These are phyloP conservation scores for Cryphonectria carpinicola DNA, from an alignment of 2,329 filamentous ascomycete genomes.

Conservation along the genomic window DNA sequence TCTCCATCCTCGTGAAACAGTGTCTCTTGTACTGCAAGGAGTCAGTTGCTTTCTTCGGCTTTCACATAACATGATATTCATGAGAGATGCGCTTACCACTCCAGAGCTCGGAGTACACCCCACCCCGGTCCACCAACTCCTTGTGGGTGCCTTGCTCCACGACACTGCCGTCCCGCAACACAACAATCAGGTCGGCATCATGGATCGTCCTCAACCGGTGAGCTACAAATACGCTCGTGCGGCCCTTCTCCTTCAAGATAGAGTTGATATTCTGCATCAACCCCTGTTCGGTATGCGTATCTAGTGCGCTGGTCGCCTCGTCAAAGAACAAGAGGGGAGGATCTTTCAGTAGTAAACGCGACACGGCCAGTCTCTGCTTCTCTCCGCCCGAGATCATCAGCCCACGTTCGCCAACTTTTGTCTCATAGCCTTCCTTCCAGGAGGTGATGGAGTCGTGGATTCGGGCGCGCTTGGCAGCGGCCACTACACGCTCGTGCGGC, in stretches of 20 bases:
- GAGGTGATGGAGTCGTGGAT: constrained; percentile 80
- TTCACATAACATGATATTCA: neutral
- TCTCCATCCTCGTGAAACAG: constrained; percentile 55
- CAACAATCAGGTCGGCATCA: constrained; percentile 91
- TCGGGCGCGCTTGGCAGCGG: constrained; percentile 79
- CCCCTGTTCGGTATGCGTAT: constrained; percentile 91
- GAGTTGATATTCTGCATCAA: constrained; percentile 91
- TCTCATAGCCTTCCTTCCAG: constrained; percentile 88
- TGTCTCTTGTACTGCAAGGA: constrained; percentile 62
- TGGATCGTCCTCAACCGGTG: constrained; percentile 92
- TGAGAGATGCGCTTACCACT: constrained; percentile 64
- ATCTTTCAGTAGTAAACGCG: constrained; percentile 83
- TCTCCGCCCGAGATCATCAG: constrained; percentile 97
- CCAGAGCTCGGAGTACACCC: constrained; percentile 90
- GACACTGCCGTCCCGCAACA: constrained; percentile 81
- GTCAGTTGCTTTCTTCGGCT: constrained; percentile 9
- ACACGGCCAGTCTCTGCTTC: constrained; percentile 88
- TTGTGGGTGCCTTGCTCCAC: constrained; percentile 88
- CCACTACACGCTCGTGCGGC: constrained; percentile 70
- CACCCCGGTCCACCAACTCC: constrained; percentile 76
- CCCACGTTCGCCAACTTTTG: constrained; percentile 89
- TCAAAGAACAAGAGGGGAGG: constrained; percentile 92
- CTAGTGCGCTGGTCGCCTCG: constrained; percentile 88
- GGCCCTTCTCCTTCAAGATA: constrained; percentile 82
- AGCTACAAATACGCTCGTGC: constrained; percentile 94